Evolutionary conservation across 2,329 filamentous ascomycete genomes (phyloP).

Genomic region (Penicillium olsonii): DNA sequence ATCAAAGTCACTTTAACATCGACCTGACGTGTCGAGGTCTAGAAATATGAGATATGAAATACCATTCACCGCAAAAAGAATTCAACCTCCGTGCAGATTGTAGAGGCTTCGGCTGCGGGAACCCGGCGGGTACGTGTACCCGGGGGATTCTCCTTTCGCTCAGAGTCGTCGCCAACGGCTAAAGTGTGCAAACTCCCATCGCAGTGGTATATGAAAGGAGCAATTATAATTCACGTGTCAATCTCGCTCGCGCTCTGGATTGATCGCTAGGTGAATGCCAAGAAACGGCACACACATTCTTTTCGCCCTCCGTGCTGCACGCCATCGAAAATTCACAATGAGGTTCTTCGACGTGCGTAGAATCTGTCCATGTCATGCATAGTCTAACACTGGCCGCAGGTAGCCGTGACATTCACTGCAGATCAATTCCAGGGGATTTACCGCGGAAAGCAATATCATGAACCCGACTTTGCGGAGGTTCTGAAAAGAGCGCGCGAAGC

Average conservation of each 20-base stretch:
- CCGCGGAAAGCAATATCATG: constrained; percentile 52
- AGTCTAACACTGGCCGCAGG: constrained; percentile 14
- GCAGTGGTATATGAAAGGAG: too few relatives aligned
- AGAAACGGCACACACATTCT: neutral
- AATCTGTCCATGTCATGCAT: too few relatives aligned
- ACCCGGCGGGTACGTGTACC: too few relatives aligned
- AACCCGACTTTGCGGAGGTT: constrained; percentile 44
- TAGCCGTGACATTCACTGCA: constrained; percentile 32
- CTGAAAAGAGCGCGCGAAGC: constrained; percentile 21
- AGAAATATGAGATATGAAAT: too few relatives aligned
- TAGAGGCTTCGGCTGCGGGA: too few relatives aligned
- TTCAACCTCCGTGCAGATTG: neutral
- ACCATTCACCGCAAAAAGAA: neutral
- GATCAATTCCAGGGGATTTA: constrained; percentile 53
- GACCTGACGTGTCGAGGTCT: neutral
- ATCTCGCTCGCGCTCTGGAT: neutral
- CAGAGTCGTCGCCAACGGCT: too few relatives aligned
- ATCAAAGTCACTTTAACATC: constrained; percentile 16
- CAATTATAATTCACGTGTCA: too few relatives aligned
- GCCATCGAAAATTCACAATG: neutral
- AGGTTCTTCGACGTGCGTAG: constrained; percentile 4
- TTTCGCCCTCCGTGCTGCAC: neutral
- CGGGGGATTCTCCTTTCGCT: too few relatives aligned
- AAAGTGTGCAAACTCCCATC: too few relatives aligned
- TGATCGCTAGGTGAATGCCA: neutral